Base-by-base conservation (phyloP, 352 stramenopile genomes). In the Phytopythium vexans region DNA sequence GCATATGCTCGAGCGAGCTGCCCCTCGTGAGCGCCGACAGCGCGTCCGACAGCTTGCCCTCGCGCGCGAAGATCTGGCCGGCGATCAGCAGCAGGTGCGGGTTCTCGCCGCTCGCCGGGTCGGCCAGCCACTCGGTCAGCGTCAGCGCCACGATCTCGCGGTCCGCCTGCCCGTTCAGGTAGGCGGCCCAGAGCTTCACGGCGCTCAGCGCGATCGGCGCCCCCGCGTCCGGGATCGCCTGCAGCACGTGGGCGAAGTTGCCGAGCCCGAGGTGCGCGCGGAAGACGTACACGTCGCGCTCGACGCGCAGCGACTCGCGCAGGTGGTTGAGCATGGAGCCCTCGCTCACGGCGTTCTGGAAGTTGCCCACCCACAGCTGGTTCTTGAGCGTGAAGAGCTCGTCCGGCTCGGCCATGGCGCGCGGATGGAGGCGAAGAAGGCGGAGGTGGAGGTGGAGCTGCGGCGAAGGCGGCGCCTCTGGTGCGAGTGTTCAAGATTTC, bases 381-480 rank as follows among this genome's bases (percentile, higher is more conserved):
- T 97, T 98, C 70, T 97, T 94, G 27, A 99, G 78, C 65, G 95
- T 99, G 77, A 98, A 99, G 41, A 99, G 82, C 59, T 99, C 96
- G 68, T 99, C 96, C 10, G 96, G 95, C 65, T 98, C 92, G 35
- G 79, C 72, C 89, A 97, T 97, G 10, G 34, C 55, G 41, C 14
- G 35, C 48, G 21, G 21, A 27, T 27, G 21, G 21, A 27, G 21
- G 21, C 21, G 21, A 27, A 27, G 21, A 27, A 27, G 21, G 21
- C 2, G 21, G 21, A 27, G 21, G 21, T 27, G 21, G 21, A 1
- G 21, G 21, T 27, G 21, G 2, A 27, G n/a, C n/a, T n/a, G n/a
- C n/a, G 21, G 21, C 21, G 21, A 27, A 27, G 21, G 21, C 21
- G 21, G 21, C 21, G 21, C 1, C 21, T 27, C 21, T 1, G 21